phyloP scores from a whole-genome alignment of 2,329 filamentous ascomycete genomes.

The Epichloe gansuensis region DNA sequence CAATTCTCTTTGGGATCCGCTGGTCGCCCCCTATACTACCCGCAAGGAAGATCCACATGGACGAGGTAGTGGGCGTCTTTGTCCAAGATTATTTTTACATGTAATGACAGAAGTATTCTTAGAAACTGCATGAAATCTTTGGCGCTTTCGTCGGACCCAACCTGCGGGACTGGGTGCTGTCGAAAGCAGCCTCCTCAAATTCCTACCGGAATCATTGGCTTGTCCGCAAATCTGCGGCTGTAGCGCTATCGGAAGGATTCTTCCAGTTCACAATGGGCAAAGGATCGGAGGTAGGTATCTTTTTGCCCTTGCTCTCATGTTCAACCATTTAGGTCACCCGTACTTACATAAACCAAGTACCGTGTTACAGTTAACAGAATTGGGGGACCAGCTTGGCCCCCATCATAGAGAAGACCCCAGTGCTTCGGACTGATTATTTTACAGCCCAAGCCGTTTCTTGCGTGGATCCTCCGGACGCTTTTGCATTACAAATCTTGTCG shows the following conservation, averaged over 20 bases:
- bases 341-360: not conserved
- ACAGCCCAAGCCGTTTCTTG: not conserved
- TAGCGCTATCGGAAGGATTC: constrained; percentile 8
- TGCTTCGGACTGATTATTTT: not conserved
- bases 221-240: constrained; percentile 12
- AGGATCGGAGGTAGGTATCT: not conserved
- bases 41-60: not conserved
- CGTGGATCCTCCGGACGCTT: not conserved
- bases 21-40: constrained; percentile 1
- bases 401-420: not conserved
- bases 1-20: constrained; percentile 4
- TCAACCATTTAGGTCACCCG: not conserved
- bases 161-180: constrained; percentile 1
- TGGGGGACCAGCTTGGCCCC: not conserved
- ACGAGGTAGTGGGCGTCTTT: not conserved
- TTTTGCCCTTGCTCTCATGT: not conserved
- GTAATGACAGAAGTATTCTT: not conserved
- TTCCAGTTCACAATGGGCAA: constrained; percentile 5
- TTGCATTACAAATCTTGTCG: constrained; percentile 1
- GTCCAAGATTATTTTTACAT: not conserved
- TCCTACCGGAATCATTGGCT: constrained; percentile 10
- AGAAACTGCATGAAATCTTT: not conserved
- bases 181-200: not conserved
- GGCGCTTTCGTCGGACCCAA: not conserved
- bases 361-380: not conserved